phyloP scores from a whole-genome alignment of 2,329 filamentous ascomycete species.

The Botrytis cinerea region DNA sequence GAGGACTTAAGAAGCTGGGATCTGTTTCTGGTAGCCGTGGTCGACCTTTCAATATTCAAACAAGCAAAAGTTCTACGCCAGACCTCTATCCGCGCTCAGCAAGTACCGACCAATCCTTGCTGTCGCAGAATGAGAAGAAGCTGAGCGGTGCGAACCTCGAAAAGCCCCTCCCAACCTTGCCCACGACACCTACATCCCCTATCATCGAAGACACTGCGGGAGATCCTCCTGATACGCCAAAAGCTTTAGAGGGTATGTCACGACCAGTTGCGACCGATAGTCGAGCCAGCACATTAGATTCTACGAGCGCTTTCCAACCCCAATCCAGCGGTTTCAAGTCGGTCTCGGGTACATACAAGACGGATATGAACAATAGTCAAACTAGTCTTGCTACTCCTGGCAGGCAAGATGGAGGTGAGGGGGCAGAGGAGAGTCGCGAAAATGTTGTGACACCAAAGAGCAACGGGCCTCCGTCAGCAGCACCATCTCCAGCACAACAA shows the following conservation, averaged over 20 bases:
- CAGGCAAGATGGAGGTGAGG: conserved; percentile 51
- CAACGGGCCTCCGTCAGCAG: conserved; percentile 56
- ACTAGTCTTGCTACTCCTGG: conserved; percentile 47
- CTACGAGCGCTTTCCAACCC: conserved; percentile 33
- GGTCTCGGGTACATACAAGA: conserved; percentile 14
- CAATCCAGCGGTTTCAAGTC: conserved; percentile 34
- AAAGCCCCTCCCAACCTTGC: conserved; percentile 41
- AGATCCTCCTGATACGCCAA: conserved; percentile 37
- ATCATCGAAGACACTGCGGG: conserved; percentile 22
- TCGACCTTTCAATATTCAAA: conserved; percentile 34
- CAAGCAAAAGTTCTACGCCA: conserved; percentile 28
- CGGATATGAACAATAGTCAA: conserved; percentile 46
- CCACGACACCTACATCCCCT: conserved; percentile 35
- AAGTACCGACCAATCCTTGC: conserved; percentile 22
- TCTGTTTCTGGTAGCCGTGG: conserved; percentile 36
- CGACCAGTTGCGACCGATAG: conserved; percentile 35
- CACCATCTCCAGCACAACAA: conserved; percentile 56
- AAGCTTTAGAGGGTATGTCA: conserved; percentile 33
- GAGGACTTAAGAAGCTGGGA: conserved; percentile 39
- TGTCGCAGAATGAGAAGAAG: conserved; percentile 29
- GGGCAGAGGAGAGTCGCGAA: conserved; percentile 43
- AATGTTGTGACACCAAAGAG: conserved; percentile 55
- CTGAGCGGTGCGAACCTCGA: conserved; percentile 36
- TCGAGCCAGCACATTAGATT: conserved; percentile 41
- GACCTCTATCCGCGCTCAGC: conserved; percentile 28